Evolutionary conservation across 441 rosid species (phyloP).

Genomic region (Gossypium davidsonii): DNA sequence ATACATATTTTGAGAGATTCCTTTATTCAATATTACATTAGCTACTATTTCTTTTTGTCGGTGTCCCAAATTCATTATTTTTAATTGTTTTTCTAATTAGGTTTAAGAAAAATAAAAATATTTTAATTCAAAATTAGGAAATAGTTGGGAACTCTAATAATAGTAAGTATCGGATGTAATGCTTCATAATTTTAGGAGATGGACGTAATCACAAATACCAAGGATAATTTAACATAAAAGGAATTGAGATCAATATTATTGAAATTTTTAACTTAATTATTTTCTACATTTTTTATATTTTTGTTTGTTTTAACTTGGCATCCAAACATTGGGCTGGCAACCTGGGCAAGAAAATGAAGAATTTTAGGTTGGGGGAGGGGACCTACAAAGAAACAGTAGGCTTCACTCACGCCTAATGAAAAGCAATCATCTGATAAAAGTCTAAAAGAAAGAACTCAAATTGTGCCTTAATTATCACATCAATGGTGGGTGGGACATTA

Average conservation of each 20-base stretch:
- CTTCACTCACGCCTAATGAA: slow-evolving; percentile 76
- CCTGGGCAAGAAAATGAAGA: background rate
- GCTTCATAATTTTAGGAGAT: no score
- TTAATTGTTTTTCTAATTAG: background rate
- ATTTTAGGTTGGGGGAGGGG: slow-evolving; percentile 19
- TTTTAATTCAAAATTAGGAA: no score
- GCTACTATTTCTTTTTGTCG: background rate
- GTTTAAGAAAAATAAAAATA: background rate
- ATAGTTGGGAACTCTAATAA: no score
- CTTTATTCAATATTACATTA: background rate
- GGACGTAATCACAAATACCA: background rate
- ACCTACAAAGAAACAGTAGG: slow-evolving; percentile 36
- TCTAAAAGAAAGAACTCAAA: slow-evolving; percentile 47
- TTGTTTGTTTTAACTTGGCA: background rate
- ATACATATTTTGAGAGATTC: background rate
- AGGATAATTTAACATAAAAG: background rate
- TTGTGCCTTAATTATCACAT: slow-evolving; percentile 36
- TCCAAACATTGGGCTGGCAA: background rate
- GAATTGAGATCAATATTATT: background rate
- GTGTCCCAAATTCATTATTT: background rate
- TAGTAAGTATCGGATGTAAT: no score
- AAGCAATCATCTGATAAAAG: slow-evolving; percentile 43
- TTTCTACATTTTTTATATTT: background rate
- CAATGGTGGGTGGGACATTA: slow-evolving; percentile 48
- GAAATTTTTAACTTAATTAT: background rate